Evolutionary conservation across 2,329 filamentous ascomycete genomes (phyloP).

Genomic region (Talaromyces sp.): DNA sequence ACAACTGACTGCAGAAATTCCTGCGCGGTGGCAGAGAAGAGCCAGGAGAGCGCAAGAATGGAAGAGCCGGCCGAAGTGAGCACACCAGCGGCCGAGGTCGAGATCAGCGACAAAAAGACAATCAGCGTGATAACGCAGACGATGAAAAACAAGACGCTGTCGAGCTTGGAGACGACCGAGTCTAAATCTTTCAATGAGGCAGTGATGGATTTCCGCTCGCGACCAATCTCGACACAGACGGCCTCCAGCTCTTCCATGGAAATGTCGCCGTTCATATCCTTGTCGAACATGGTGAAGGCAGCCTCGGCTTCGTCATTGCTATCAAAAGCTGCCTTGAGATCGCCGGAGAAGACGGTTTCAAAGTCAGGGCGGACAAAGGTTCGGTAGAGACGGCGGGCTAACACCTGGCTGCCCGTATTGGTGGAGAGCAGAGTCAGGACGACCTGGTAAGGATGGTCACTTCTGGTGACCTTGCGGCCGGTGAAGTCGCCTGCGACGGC

Average conservation of each 20-base stretch:
- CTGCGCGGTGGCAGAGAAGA: conserved; percentile 86
- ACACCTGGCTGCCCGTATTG: conserved; percentile 68
- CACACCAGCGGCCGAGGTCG: conserved; percentile 80
- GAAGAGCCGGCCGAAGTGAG: conserved; percentile 84
- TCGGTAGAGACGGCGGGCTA: conserved; percentile 82
- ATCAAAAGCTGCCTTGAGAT: conserved; percentile 72
- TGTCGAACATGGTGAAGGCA: conserved; percentile 89
- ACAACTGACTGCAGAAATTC: conserved; percentile 92
- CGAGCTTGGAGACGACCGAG: conserved; percentile 84
- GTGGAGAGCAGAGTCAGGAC: conserved; percentile 70
- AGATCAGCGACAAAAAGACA: conserved; percentile 84
- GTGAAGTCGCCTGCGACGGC: conserved; percentile 89
- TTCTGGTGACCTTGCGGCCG: conserved; percentile 61
- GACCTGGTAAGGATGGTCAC: conserved; percentile 77
- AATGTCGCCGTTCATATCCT: conserved; percentile 93
- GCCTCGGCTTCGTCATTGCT: conserved; percentile 80
- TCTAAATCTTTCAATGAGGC: conserved; percentile 93
- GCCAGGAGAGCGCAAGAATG: conserved; percentile 84
- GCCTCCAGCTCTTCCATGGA: conserved; percentile 91
- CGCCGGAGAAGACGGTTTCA: conserved; percentile 71
- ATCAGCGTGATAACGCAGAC: conserved; percentile 74
- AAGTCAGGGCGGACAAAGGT: conserved; percentile 71
- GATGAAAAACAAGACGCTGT: conserved; percentile 82
- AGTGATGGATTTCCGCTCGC: conserved; percentile 91
- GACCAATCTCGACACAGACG: conserved; percentile 87